phyloP scores from a whole-genome alignment of 352 stramenopile species.

The Thalassiosira sp. region DNA sequence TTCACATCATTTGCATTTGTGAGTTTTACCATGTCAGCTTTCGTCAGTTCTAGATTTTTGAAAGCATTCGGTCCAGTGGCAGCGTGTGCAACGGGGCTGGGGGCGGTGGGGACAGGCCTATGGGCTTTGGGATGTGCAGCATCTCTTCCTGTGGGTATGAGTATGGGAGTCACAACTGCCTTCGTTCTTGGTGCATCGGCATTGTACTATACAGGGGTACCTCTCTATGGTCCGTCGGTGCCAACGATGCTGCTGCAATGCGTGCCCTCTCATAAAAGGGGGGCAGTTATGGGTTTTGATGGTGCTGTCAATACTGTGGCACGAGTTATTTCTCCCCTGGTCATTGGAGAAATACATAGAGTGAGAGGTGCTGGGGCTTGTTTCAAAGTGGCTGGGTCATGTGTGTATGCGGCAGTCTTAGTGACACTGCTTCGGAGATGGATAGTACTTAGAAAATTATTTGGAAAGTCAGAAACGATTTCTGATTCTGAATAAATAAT shows the following conservation, averaged over 20 bases:
- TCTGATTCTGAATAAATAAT: not conserved
- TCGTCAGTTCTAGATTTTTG: slow-evolving; percentile 54
- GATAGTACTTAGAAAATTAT: slow-evolving; percentile 47
- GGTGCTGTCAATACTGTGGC: slow-evolving; percentile 72
- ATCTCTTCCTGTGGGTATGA: slow-evolving; percentile 24
- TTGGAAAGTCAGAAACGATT: not conserved
- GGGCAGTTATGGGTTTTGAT: slow-evolving; percentile 76
- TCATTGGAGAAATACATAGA: slow-evolving; percentile 70
- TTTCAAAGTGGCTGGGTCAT: slow-evolving; percentile 59
- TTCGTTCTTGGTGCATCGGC: slow-evolving; percentile 53
- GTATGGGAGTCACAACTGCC: slow-evolving; percentile 13
- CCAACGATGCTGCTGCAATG: slow-evolving; percentile 72
- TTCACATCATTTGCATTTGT: slow-evolving; percentile 70
- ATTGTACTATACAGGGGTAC: slow-evolving; percentile 73
- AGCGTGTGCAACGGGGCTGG: slow-evolving; percentile 61
- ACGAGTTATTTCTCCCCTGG: slow-evolving; percentile 61
- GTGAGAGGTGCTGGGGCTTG: slow-evolving; percentile 50
- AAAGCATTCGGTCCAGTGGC: slow-evolving; percentile 58
- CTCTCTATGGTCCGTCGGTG: slow-evolving; percentile 68
- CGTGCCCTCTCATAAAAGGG: slow-evolving; percentile 66
- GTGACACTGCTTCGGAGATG: slow-evolving; percentile 61
- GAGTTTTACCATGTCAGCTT: slow-evolving; percentile 65
- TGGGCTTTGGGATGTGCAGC: slow-evolving; percentile 52
- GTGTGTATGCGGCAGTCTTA: slow-evolving; percentile 39
- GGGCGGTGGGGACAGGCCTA: slow-evolving; percentile 56